Evolutionary conservation across 2,329 filamentous ascomycete genomes (phyloP), one percentile per base, ranked within the genome.

Genomic region (Penicillium sp.): DNA sequence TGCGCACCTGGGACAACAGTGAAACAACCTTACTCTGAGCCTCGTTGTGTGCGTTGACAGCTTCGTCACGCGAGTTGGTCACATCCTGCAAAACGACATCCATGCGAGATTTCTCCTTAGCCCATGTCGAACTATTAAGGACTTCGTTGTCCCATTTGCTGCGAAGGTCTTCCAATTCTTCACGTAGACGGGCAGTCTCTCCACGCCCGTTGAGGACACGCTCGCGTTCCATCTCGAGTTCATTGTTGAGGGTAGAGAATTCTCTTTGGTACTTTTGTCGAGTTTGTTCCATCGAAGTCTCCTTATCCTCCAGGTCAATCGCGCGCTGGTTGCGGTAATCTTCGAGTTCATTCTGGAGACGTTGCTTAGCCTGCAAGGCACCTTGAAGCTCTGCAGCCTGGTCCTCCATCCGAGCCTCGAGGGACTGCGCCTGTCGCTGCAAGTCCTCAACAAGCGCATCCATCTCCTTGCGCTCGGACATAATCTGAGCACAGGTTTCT

Each of bases 81-180:
- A 97, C 84, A 70, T 97, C 91, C 48, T 93, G 86, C 52, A 99
- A 80, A 6, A 91, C 95, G 57, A 91, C 86, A 71, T 97, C 93
- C 39, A 99, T 82, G 16, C 93, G 87, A 16, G 91, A 84, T 79
- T 97, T 97, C 77, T 99, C 93, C 78, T 99, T 99, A 13, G 92
- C 92, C 92, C 94, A 97, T 0, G 93, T 96, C 16, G 91, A 96
- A 74, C 91, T 96, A 76, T 97, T 97, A 64, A 97, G 84, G 12
- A 97, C 91, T 75, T 99, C 93, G 65, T 97, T 91, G 67, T 99
- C 94, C 93, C 94, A 97, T 77, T 97, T 97, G 64, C 87, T 91
- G 62, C 94, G 86, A 55, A 97, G 82, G 66, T 96, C 91, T 65
- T 99, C 94, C 25, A 97, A 85, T 74, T 99, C 94, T 70, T 97